These are phyloP conservation scores for Luffa aegyptiaca DNA, from an alignment of 306 rosid genomes.

Conservation along the genomic window DNA sequence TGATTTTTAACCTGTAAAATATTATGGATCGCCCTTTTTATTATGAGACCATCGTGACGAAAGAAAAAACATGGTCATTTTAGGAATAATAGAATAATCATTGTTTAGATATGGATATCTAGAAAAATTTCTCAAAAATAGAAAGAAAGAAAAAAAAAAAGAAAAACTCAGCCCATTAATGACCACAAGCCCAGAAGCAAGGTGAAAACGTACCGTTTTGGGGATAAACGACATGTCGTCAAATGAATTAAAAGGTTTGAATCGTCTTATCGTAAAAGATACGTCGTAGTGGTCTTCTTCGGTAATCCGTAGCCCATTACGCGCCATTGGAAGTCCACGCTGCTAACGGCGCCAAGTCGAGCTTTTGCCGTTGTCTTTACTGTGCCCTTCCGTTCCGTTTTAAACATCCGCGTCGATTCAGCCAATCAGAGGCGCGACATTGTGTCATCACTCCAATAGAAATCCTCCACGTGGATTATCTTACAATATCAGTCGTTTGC, in stretches of 20 bases:
- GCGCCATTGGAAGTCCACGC: neutral
- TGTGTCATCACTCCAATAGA: conserved; percentile 28
- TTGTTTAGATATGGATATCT: no score
- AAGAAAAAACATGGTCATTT: no score
- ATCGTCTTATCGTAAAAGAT: neutral
- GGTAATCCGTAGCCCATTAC: neutral
- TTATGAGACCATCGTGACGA: no score
- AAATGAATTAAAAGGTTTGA: neutral
- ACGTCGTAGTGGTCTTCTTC: neutral
- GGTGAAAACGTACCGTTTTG: neutral
- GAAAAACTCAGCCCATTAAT: neutral
- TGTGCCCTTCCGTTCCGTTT: neutral
- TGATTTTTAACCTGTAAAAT: no score
- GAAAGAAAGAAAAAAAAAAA: no score
- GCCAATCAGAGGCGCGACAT: conserved; percentile 41
- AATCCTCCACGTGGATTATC: conserved; percentile 48
- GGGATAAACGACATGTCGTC: neutral
- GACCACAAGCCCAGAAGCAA: neutral
- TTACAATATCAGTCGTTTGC: conserved; percentile 17
- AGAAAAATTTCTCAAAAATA: no score
- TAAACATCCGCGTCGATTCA: conserved; percentile 30
- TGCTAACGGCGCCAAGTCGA: neutral
- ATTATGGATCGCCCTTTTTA: no score
- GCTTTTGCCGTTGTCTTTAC: neutral
- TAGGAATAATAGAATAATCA: no score